Evolutionary conservation across 768 basidiomycete genomes (phyloP).

Genomic region (Tulasnella calospora): DNA sequence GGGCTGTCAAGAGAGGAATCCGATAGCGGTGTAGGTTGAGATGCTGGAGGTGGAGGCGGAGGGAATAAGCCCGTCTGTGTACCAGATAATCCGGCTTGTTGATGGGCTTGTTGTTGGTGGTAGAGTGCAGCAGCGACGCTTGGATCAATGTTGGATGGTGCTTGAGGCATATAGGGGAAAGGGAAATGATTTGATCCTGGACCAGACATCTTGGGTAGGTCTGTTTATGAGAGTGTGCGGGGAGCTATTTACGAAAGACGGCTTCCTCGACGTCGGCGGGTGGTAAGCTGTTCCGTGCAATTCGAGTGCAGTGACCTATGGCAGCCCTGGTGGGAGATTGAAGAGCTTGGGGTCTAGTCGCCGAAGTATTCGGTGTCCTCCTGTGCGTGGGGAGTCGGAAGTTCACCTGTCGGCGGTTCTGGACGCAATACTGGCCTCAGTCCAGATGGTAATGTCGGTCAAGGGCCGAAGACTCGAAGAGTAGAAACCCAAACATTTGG

Average conservation of each 20-base stretch:
- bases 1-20: conserved; percentile 50
- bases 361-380: background rate
- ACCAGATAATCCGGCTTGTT: conserved; percentile 5
- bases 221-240: background rate
- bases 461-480: background rate
- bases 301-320: background rate
- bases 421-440: background rate
- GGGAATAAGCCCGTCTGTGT: conserved; percentile 36
- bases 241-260: background rate
- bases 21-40: conserved; percentile 72
- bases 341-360: background rate
- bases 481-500: background rate
- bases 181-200: conserved; percentile 26
- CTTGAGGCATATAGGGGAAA: conserved; percentile 49
- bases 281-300: background rate
- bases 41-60: conserved; percentile 39
- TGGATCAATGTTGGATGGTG: conserved; percentile 62
- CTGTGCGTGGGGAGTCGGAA: conserved; percentile 2
- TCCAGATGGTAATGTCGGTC: background rate
- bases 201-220: background rate
- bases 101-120: conserved; percentile 48
- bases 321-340: background rate
- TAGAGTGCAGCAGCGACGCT: conserved; percentile 51
- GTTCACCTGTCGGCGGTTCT: background rate
- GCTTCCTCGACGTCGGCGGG: background rate